Base-by-base conservation (phyloP, 2,329 filamentous ascomycete species). In the Ophiocordyceps camponoti-saundersi region DNA sequence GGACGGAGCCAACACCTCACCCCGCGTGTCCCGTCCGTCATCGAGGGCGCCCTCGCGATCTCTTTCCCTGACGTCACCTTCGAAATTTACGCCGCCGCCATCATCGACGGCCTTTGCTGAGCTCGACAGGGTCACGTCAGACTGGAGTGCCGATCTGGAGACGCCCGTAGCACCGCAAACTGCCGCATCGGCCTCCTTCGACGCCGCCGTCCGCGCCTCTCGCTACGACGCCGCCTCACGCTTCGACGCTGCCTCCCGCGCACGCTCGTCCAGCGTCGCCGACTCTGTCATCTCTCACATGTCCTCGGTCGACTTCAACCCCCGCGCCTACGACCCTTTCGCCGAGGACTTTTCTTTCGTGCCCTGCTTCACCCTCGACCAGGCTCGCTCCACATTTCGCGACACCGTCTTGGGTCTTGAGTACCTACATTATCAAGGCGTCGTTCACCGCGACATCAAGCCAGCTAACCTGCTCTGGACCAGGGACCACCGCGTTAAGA, bases 321-420 rank as follows among this genome's bases (percentile, higher is more conserved):
- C 65, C 10, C 71, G 69, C 42, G 64, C 69, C 13, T 79, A 84
- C 51, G 78, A 82, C 51, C 71, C 77, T 2, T 79, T 86, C 49
- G 82, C 86, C 34, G 87, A 95, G 55, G 89, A 96, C 60, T 87
- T 87, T 61, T 86, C 84, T 34, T 95, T 92, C 57, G 90, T 96
- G 16, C 92, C 92, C 16, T 88, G 89, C 64, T 85, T 98, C 65
- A 94, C 90, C 1, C 73, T 95, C 34, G 76, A 82, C 23, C 80
- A 90, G 59, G 84, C 89, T 15, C 80, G 89, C 29, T 79, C 78
- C 36, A 84, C 86, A 0, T 96, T 98, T 63, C 77, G 90, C 52
- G 92, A 98, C 61, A 95, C 90, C 0, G 81, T 98, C 2, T 71
- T 96, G 36, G 92, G 92, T 4, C 67, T 98, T 20, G 89, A 98